phyloP scores from a whole-genome alignment of 352 stramenopile genomes.

The Pythium scleroteichum region DNA sequence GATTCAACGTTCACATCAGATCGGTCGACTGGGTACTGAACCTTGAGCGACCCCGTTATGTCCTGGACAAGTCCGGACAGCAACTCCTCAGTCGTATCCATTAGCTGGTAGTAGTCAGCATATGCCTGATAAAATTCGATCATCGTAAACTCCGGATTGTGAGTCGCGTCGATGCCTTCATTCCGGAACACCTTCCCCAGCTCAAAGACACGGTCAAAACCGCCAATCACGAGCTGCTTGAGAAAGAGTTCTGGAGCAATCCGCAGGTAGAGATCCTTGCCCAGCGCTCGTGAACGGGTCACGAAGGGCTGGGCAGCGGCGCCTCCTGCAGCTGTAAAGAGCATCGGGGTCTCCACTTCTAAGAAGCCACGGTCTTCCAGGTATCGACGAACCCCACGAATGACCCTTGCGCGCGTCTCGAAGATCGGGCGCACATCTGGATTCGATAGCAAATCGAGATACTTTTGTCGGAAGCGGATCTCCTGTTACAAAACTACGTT shows the following conservation, averaged over 20 bases:
- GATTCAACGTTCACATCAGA: not conserved
- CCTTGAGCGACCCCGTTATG: constrained; percentile 95
- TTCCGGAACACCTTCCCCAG: constrained; percentile 99
- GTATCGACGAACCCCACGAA: constrained; percentile 61
- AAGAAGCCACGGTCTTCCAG: constrained; percentile 77
- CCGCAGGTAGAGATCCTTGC: constrained; percentile 95
- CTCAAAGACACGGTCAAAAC: constrained; percentile 98
- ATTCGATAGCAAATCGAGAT: constrained; percentile 98
- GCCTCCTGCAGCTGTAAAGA: constrained; percentile 97
- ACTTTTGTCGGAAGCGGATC: constrained; percentile 97
- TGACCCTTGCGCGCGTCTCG: constrained; percentile 87
- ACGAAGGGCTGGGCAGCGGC: constrained; percentile 98
- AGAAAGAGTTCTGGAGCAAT: constrained; percentile 98
- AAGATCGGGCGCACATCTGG: constrained; percentile 92
- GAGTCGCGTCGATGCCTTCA: constrained; percentile 96
- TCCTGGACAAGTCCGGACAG: constrained; percentile 94
- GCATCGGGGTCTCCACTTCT: constrained; percentile 97
- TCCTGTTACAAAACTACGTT: constrained; percentile 58
- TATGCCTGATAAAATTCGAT: constrained; percentile 99
- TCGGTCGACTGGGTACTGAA: constrained; percentile 91
- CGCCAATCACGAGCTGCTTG: constrained; percentile 95
- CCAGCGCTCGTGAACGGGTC: constrained; percentile 97
- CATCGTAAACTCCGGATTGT: constrained; percentile 99
- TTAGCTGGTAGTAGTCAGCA: constrained; percentile 98
- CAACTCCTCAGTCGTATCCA: constrained; percentile 98